phyloP scores from a whole-genome alignment of 2,329 filamentous ascomycete genomes.

The Monosporascus sp. region DNA sequence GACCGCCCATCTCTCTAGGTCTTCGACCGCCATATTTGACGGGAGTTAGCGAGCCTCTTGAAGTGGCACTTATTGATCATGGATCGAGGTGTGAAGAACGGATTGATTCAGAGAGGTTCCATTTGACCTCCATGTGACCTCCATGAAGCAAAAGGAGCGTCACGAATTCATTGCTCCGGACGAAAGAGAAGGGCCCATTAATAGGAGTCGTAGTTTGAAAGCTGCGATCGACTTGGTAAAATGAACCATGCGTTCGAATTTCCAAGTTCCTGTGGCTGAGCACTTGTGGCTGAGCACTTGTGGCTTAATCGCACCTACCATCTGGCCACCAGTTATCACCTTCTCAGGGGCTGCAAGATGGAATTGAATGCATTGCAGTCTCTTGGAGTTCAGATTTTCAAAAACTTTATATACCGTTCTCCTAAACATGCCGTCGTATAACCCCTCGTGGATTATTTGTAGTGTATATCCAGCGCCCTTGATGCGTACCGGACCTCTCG shows the following conservation, averaged over 20 bases:
- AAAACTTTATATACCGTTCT: too few relatives aligned
- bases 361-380: too few relatives aligned
- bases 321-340: too few relatives aligned
- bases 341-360: too few relatives aligned
- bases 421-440: too few relatives aligned
- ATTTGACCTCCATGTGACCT: not conserved
- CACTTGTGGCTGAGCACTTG: not conserved
- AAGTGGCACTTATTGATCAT: too few relatives aligned
- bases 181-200: too few relatives aligned
- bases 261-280: not conserved
- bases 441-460: too few relatives aligned
- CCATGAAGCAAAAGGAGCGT: not conserved
- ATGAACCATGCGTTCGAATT: not conserved
- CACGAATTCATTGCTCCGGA: not conserved
- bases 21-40: slow-evolving; percentile 18
- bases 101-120: not conserved
- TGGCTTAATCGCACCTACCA: not conserved
- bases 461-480: too few relatives aligned
- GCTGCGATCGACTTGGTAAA: not conserved
- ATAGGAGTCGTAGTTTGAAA: too few relatives aligned
- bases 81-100: not conserved
- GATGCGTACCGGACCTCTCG: too few relatives aligned
- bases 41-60: not conserved
- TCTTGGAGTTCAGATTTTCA: too few relatives aligned
- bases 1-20: slow-evolving; percentile 20